A percentile compares a stretch with the other conserved stretches of the same genome.
phyloP scores from a whole-genome alignment of 768 basidiomycete species.

The Suillus variegatus region DNA sequence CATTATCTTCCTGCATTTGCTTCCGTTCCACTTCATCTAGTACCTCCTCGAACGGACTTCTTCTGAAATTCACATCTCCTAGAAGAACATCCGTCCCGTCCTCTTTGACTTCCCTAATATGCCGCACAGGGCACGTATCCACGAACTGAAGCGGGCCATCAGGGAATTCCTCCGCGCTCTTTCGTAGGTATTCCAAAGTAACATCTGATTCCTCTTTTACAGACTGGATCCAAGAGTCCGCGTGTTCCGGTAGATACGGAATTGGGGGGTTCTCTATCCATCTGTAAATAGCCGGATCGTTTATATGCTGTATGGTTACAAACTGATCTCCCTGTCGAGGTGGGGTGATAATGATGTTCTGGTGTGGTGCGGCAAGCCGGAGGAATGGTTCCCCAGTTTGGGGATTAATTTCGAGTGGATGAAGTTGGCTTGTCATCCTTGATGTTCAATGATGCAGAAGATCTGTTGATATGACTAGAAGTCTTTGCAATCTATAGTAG shows the following conservation, averaged over 20 bases:
- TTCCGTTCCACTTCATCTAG: slow-evolving; percentile 39
- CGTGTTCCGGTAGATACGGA: slow-evolving; percentile 52
- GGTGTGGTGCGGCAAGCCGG: slow-evolving; percentile 48
- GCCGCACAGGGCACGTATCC: slow-evolving; percentile 48
- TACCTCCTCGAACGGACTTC: slow-evolving; percentile 29
- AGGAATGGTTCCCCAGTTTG: slow-evolving; percentile 56
- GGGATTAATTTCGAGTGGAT: slow-evolving; percentile 44
- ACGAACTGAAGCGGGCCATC: slow-evolving; percentile 36
- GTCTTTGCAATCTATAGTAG: neutral
- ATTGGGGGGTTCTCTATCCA: slow-evolving; percentile 51
- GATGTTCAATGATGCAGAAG: neutral
- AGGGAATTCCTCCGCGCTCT: slow-evolving; percentile 18
- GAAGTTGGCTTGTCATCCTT: slow-evolving; percentile 20
- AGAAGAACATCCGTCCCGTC: slow-evolving; percentile 57
- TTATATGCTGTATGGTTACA: slow-evolving; percentile 40
- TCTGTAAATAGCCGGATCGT: slow-evolving; percentile 47
- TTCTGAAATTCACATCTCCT: slow-evolving; percentile 38
- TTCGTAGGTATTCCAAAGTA: slow-evolving; percentile 21
- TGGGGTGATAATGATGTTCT: slow-evolving; percentile 60
- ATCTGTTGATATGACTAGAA: neutral
- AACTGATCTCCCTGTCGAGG: slow-evolving; percentile 49
- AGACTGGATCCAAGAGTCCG: slow-evolving; percentile 36
- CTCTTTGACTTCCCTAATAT: slow-evolving; percentile 53
- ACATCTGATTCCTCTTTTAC: slow-evolving; percentile 21
- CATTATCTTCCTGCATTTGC: slow-evolving; percentile 41